Evolutionary conservation across 2,329 filamentous ascomycete genomes (phyloP), one percentile per base, ranked within the genome.

Genomic region (Tolypocladium amazonense): DNA sequence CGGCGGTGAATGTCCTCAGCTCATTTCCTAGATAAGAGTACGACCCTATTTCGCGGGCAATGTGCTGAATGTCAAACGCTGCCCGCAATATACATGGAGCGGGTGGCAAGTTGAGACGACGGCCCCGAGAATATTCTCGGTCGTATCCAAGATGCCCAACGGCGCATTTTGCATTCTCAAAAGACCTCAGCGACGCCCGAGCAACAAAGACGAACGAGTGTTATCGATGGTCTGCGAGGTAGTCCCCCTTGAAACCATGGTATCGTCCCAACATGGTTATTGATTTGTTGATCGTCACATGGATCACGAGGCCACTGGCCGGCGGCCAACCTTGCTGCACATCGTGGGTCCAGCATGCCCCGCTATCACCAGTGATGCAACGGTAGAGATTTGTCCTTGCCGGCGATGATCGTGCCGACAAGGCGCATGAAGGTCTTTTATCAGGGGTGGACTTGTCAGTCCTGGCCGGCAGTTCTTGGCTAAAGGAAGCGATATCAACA

Each of bases 221-320:
- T 14, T 25, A 18, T 30, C 45, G 45, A 30, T 20, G 8, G 15
- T 11, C 15, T 25, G 33, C 53, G 12, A 56, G 14, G 14, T 3
- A 53, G 18, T 3, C 25, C 4, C 35, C 6, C 20, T 12, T 20
- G 47, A 6, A 56, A 57, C 2, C 33, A 18, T 23, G 14, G 54
- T 27, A 45, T 33, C 27, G 25, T 56, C 25, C 30, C 43, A 47
- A 56, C 39, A n/a, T 25, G 53, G 37, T 58, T 56, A 66, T 65
- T 67, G 66, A 62, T 8, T 45, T 60, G 50, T 35, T 25, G 57
- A 59, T 47, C 25, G 56, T 66, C 60, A 56, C 62, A 63, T 65
- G 61, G 64, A 66, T 69, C 55, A 59, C 59, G 61, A 67, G 61
- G 61, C 53, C 65, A 30, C 20, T 4, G 37, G 15, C 38, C 39